These are phyloP conservation scores for Candida xiaguanensis DNA, from an alignment of 805 yeast genomes.

Conservation along the genomic window DNA sequence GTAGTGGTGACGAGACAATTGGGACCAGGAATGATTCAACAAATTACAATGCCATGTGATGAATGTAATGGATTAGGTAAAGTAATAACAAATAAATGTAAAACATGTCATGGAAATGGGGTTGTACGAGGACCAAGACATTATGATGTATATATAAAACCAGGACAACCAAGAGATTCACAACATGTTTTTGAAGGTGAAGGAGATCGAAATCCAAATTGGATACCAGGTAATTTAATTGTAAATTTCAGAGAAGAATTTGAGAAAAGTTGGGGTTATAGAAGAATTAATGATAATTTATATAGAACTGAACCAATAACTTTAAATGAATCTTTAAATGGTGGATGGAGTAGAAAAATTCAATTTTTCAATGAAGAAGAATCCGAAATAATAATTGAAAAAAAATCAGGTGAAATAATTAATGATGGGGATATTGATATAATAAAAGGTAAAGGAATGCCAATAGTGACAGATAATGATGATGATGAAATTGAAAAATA, in stretches of 20 bases:
- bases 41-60: conserved; percentile 75
- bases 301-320: conserved; percentile 79
- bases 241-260: conserved; percentile 58
- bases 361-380: conserved; percentile 52
- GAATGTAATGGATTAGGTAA: conserved; percentile 77
- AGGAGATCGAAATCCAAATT: conserved; percentile 81
- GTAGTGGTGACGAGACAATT: conserved; percentile 63
- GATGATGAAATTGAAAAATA: conserved; percentile 39
- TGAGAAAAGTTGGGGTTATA: conserved; percentile 69
- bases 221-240: conserved; percentile 74
- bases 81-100: conserved; percentile 60
- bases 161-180: conserved; percentile 66
- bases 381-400: conserved; percentile 42
- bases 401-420: conserved; percentile 45
- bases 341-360: conserved; percentile 76
- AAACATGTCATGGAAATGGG: conserved; percentile 66
- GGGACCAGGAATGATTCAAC: conserved; percentile 90
- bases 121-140: conserved; percentile 53
- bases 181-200: conserved; percentile 64
- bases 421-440: conserved; percentile 69
- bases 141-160: conserved; percentile 58
- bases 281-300: conserved; percentile 70
- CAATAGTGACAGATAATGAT: conserved; percentile 41
- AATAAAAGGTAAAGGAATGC: conserved; percentile 83
- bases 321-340: conserved; percentile 65